These are phyloP conservation scores for Carex scoparia DNA, from an alignment of 176 grass and related monocot species.

Conservation along the genomic window DNA sequence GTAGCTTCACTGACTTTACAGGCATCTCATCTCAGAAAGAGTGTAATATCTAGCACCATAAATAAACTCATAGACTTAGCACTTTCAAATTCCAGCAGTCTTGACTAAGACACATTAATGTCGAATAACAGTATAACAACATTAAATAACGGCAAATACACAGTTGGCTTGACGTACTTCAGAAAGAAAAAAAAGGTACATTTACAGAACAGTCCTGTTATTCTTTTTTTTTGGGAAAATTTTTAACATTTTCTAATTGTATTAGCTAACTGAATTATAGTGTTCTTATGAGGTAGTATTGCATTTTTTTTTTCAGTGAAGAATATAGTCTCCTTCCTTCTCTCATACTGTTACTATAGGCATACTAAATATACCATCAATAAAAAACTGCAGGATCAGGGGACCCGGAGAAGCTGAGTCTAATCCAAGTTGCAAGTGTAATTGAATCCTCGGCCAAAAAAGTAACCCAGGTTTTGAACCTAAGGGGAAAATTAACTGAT, in stretches of 20 bases:
- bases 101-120: not conserved
- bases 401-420: constrained; percentile 62
- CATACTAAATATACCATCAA: not conserved
- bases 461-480: constrained; percentile 57
- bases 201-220: not conserved
- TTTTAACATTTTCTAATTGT: not conserved
- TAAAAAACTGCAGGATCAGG: constrained; percentile 30
- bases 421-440: constrained; percentile 93
- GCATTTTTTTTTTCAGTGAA: not conserved
- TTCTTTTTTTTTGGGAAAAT: not conserved
- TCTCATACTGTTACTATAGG: not conserved
- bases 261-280: not conserved
- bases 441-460: constrained; percentile 87
- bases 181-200: too few relatives aligned
- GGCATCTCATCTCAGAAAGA: not conserved
- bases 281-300: not conserved
- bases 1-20: not conserved
- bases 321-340: not conserved
- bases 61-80: not conserved
- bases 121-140: not conserved
- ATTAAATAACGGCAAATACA: not conserved
- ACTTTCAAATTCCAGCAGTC: not conserved
- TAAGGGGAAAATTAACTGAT: constrained; percentile 75
- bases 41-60: not conserved
- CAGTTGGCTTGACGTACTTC: not conserved